Conservation (phyloP, 192 early-diverging fungal genomes). For the Linnemannia elongata region DNA sequence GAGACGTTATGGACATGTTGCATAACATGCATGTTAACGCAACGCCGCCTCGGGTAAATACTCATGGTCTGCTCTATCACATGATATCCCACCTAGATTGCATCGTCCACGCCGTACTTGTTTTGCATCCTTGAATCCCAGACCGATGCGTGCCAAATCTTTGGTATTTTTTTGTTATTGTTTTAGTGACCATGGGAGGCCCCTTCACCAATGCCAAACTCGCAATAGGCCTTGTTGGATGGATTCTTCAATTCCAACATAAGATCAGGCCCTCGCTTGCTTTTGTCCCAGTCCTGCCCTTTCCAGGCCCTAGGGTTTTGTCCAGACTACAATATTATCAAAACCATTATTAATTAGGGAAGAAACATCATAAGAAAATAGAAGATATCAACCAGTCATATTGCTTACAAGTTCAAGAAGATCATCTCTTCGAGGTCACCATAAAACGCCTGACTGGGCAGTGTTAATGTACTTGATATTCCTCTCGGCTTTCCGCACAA, state of each 20-base stretch:
- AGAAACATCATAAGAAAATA: too few relatives aligned
- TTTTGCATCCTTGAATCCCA: constrained; percentile 26
- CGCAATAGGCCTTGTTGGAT: constrained; percentile 18
- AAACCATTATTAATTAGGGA: too few relatives aligned
- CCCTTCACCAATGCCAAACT: constrained; percentile 11
- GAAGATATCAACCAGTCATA: too few relatives aligned
- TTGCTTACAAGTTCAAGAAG: too few relatives aligned
- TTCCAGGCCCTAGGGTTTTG: too few relatives aligned
- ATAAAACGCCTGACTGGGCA: too few relatives aligned
- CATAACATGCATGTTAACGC: constrained; percentile 15
- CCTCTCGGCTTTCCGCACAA: too few relatives aligned
- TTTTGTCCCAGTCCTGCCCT: too few relatives aligned
- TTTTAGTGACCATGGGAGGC: constrained; percentile 6
- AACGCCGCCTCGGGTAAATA: constrained; percentile 20
- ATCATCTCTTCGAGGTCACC: too few relatives aligned
- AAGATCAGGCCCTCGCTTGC: too few relatives aligned
- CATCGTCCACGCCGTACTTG: constrained; percentile 15
- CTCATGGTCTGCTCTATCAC: constrained; percentile 21
- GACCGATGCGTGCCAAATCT: constrained; percentile 24
- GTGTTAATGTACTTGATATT: too few relatives aligned
- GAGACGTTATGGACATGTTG: constrained; percentile 14
- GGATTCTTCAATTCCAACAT: constrained; percentile 24
- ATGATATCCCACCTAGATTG: constrained; percentile 17
- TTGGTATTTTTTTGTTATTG: constrained; percentile 24
- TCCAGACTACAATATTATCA: too few relatives aligned